These are phyloP conservation scores for Cylindrodendrum hubeiense DNA, from an alignment of 2,329 filamentous ascomycete species.

Conservation along the genomic window DNA sequence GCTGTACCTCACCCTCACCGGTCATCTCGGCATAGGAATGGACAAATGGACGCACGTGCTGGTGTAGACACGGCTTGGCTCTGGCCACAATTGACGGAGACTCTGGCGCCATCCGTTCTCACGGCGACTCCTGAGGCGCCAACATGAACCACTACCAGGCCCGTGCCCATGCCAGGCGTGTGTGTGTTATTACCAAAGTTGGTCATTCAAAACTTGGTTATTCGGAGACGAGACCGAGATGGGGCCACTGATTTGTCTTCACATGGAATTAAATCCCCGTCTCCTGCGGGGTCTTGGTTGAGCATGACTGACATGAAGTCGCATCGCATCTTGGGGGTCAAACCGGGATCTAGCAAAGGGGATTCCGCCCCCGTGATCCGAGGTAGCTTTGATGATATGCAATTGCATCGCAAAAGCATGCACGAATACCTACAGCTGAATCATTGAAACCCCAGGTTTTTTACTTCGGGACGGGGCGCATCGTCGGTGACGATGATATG, in stretches of 20 bases:
- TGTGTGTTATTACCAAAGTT: not conserved
- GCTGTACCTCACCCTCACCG: not conserved
- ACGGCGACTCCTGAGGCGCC: not conserved
- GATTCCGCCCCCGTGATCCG: slow-evolving; percentile 1
- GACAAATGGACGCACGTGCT: not conserved
- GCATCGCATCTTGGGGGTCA: slow-evolving; percentile 13
- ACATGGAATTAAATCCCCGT: slow-evolving; percentile 4
- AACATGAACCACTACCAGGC: slow-evolving; percentile 3
- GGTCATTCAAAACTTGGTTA: not conserved
- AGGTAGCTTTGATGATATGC: not conserved
- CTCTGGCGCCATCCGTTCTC: not conserved
- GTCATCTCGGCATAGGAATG: not conserved
- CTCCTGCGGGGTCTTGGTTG: slow-evolving; percentile 4
- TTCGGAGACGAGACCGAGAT: slow-evolving; percentile 3
- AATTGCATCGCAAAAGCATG: not conserved
- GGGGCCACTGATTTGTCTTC: slow-evolving; percentile 1
- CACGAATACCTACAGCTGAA: not conserved
- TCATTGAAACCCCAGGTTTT: slow-evolving; percentile 14
- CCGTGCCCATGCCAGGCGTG: not conserved
- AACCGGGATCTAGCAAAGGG: not conserved
- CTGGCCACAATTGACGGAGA: not conserved
- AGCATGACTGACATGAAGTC: slow-evolving; percentile 5
- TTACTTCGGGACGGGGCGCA: slow-evolving; percentile 10
- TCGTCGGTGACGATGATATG: slow-evolving; percentile 3
- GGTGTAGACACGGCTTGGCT: not conserved